Conservation (phyloP, 2,329 filamentous ascomycete species). For the Tetracladium maxilliforme region DNA sequence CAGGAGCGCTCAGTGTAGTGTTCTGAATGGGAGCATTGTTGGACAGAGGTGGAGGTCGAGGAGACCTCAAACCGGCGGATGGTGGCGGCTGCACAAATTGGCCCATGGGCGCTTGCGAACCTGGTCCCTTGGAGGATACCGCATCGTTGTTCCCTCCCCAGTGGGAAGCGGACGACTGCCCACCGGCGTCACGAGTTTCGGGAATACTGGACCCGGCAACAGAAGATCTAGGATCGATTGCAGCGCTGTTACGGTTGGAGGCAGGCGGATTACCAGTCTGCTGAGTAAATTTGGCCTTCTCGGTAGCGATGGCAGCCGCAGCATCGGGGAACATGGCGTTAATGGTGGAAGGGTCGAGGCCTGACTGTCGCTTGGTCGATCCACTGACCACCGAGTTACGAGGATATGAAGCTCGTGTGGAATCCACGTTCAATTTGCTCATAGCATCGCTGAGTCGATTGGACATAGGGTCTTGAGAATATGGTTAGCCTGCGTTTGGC, state of each 20-base stretch:
- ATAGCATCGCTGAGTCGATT: slow-evolving; percentile 92
- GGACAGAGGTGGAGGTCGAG: slow-evolving; percentile 53
- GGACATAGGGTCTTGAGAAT: slow-evolving; percentile 73
- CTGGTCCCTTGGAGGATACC: slow-evolving; percentile 57
- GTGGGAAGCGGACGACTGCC: slow-evolving; percentile 59
- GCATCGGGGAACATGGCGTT: slow-evolving; percentile 99
- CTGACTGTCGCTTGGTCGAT: slow-evolving; percentile 79
- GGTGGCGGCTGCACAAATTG: slow-evolving; percentile 80
- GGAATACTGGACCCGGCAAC: slow-evolving; percentile 64
- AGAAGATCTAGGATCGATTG: slow-evolving; percentile 59
- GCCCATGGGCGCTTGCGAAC: slow-evolving; percentile 75
- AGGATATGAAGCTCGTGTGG: slow-evolving; percentile 71
- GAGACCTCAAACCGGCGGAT: slow-evolving; percentile 64
- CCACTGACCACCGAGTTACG: slow-evolving; percentile 69
- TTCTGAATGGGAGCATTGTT: slow-evolving; percentile 63
- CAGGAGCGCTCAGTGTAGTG: slow-evolving; percentile 63
- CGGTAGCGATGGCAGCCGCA: slow-evolving; percentile 92
- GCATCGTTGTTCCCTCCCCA: slow-evolving; percentile 50
- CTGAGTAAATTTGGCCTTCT: slow-evolving; percentile 95
- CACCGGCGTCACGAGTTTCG: slow-evolving; percentile 43
- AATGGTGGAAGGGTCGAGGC: slow-evolving; percentile 84
- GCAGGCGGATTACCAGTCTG: slow-evolving; percentile 80
- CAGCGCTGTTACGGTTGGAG: slow-evolving; percentile 84
- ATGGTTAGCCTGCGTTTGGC: not conserved
- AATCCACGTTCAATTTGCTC: slow-evolving; percentile 83